phyloP scores from a whole-genome alignment of 495 filamentous ascomycete genomes.

The Aspergillus bertholletiae region DNA sequence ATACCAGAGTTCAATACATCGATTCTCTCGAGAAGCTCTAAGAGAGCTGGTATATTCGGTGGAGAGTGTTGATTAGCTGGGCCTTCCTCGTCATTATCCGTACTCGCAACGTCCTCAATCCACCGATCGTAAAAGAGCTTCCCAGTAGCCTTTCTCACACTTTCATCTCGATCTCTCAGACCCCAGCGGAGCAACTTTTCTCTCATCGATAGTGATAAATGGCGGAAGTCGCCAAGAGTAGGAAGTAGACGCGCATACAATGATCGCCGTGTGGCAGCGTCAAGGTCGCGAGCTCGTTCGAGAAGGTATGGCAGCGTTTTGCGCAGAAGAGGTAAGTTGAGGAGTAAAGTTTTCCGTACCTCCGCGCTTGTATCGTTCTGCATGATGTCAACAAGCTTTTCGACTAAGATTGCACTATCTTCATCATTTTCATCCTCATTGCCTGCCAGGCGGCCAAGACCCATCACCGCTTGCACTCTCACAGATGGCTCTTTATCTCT shows the following conservation, averaged over 20 bases:
- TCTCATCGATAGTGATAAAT: constrained; percentile 90
- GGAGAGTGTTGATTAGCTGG: constrained; percentile 47
- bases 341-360: constrained; percentile 79
- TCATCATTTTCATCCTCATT: constrained; percentile 76
- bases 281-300: constrained; percentile 85
- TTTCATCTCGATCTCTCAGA: constrained; percentile 89
- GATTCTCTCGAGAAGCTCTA: constrained; percentile 91
- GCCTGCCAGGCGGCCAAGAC: constrained; percentile 76
- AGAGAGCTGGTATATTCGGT: constrained; percentile 69
- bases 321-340: constrained; percentile 80
- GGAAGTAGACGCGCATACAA: constrained; percentile 88
- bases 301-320: constrained; percentile 85
- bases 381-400: constrained; percentile 84
- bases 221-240: constrained; percentile 89
- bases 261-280: constrained; percentile 75
- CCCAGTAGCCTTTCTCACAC: constrained; percentile 85
- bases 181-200: constrained; percentile 97
- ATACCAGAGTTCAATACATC: constrained; percentile 86
- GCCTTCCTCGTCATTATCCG: constrained; percentile 45
- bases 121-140: constrained; percentile 90
- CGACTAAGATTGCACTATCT: constrained; percentile 60
- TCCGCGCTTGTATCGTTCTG: constrained; percentile 95
- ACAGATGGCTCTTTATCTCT: constrained; percentile 91
- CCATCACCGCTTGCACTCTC: constrained; percentile 89
- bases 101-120: constrained; percentile 87